These are phyloP conservation scores for Neurospora sp. DNA, from an alignment of 2,329 filamentous ascomycete species.

Conservation along the genomic window DNA sequence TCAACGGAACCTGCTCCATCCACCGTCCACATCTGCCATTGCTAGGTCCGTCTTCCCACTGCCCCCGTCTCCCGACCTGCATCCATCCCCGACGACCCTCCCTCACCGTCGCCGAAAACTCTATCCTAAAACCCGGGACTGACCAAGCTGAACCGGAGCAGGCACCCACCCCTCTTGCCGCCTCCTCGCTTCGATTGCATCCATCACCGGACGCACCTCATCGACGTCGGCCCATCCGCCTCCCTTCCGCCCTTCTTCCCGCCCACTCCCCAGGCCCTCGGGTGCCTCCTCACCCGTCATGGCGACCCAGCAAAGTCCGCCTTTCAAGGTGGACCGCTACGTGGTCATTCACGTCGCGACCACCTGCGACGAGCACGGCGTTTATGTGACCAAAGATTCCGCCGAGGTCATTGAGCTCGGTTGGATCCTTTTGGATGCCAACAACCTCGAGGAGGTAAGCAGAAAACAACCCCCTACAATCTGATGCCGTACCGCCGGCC, in stretches of 20 bases:
- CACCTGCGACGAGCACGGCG: conserved; percentile 97
- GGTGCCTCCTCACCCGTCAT: conserved; percentile 20
- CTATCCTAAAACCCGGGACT: neutral
- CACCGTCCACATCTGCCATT: neutral
- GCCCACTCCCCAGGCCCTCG: neutral
- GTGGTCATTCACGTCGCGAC: conserved; percentile 98
- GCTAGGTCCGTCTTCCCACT: neutral
- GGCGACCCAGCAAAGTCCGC: conserved; percentile 39
- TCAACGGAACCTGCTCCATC: neutral
- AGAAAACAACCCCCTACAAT: conserved; percentile 9
- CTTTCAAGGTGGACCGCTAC: conserved; percentile 82
- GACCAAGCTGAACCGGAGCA: neutral
- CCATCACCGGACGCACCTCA: conserved; percentile 6
- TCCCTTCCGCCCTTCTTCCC: conserved; percentile 1
- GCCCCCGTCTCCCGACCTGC: neutral
- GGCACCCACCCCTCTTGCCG: conserved; percentile 3
- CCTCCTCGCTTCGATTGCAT: conserved; percentile 1
- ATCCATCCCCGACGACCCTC: neutral
- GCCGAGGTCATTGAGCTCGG: conserved; percentile 98
- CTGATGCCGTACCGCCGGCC: neutral
- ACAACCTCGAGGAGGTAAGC: conserved; percentile 83
- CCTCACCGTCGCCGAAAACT: neutral
- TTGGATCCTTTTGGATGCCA: conserved; percentile 91
- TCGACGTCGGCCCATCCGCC: neutral
- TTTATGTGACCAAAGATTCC: conserved; percentile 98